These are phyloP conservation scores for Neonothopanus nambi DNA, from an alignment of 1,284 basidiomycete genomes.

Conservation along the genomic window DNA sequence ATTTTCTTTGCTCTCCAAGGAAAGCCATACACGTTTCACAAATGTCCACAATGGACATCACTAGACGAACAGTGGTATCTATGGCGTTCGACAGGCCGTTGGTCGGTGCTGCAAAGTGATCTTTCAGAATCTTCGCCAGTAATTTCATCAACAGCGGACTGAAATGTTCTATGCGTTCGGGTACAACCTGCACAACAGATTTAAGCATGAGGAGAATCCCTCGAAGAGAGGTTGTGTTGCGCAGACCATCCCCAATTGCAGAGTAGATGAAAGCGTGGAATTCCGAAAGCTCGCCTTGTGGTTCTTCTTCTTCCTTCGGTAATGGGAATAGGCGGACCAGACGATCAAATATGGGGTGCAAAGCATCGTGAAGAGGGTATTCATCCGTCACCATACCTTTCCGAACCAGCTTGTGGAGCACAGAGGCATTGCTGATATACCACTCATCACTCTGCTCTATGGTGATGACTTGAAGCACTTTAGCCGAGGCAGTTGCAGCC, in stretches of 20 bases:
- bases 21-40: slow-evolving; percentile 65
- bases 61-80: slow-evolving; percentile 61
- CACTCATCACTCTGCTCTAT: slow-evolving; percentile 85
- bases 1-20: slow-evolving; percentile 71
- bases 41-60: slow-evolving; percentile 72
- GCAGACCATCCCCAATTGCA: slow-evolving; percentile 82
- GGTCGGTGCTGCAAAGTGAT: slow-evolving; percentile 73
- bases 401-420: slow-evolving; percentile 89
- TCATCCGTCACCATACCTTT: slow-evolving; percentile 87
- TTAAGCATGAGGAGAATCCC: slow-evolving; percentile 88
- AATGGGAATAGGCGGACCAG: slow-evolving; percentile 84
- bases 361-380: slow-evolving; percentile 70
- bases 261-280: slow-evolving; percentile 81
- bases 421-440: slow-evolving; percentile 74
- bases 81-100: slow-evolving; percentile 45
- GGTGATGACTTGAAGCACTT: slow-evolving; percentile 87
- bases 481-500: slow-evolving; percentile 82
- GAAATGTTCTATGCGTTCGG: slow-evolving; percentile 87
- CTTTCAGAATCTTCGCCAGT: slow-evolving; percentile 85
- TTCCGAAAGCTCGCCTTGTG: slow-evolving; percentile 64
- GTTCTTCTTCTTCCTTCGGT: slow-evolving; percentile 78
- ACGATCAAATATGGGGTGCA: slow-evolving; percentile 85
- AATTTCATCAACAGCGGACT: slow-evolving; percentile 79
- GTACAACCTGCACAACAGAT: slow-evolving; percentile 82
- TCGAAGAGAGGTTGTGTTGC: slow-evolving; percentile 70